Conservation (phyloP, 2,329 filamentous ascomycete genomes). For the Fusarium brevicatenulatum region DNA sequence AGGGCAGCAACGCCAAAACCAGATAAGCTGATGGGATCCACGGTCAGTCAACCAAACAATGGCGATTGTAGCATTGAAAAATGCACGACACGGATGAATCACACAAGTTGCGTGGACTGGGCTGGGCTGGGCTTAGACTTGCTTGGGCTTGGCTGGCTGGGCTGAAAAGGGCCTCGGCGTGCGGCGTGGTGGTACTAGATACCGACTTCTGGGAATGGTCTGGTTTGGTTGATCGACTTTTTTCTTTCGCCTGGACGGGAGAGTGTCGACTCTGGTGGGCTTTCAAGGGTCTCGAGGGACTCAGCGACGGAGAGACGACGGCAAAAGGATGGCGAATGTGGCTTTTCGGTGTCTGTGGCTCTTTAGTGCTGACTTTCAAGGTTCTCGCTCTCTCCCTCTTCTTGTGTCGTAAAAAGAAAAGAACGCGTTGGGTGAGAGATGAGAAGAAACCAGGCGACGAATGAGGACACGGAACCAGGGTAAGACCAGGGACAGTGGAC, state of each 20-base stretch:
- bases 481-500: conserved; percentile 32
- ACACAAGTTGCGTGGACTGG: conserved; percentile 33
- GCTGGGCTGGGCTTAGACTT: conserved; percentile 19
- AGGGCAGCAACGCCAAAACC: conserved; percentile 29
- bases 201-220: conserved; percentile 16
- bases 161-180: conserved; percentile 31
- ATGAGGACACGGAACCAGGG: conserved; percentile 37
- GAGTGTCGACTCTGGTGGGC: conserved; percentile 2
- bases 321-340: conserved; percentile 28
- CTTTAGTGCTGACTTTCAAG: conserved; percentile 39
- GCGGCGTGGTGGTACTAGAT: conserved; percentile 28
- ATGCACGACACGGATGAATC: conserved; percentile 39
- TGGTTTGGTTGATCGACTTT: conserved; percentile 21
- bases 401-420: conserved; percentile 44
- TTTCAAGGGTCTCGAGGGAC: conserved; percentile 21
- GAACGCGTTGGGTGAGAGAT: conserved; percentile 42
- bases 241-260: conserved; percentile 25
- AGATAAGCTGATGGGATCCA: conserved; percentile 43
- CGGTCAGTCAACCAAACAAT: conserved; percentile 45
- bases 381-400: conserved; percentile 27
- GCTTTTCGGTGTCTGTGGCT: conserved; percentile 32
- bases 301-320: conserved; percentile 16
- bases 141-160: conserved; percentile 21
- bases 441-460: conserved; percentile 42
- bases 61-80: conserved; percentile 48